phyloP scores from a whole-genome alignment of 768 basidiomycete species.

The Imleria badia region DNA sequence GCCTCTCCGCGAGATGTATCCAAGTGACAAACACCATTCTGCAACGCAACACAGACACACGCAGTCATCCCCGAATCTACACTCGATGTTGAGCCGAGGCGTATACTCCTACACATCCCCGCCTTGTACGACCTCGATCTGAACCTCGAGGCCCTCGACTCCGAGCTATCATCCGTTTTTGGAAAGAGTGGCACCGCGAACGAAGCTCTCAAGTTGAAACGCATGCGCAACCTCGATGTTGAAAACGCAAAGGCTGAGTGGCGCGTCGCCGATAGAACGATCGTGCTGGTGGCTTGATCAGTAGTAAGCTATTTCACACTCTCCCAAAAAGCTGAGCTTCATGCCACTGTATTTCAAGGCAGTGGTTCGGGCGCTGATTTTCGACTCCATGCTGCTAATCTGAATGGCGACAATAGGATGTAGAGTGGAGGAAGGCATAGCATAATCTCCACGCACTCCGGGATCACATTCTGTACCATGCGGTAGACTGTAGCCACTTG shows the following conservation, averaged over 20 bases:
- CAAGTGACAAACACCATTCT: neutral
- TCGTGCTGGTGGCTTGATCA: constrained; percentile 46
- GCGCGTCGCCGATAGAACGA: constrained; percentile 51
- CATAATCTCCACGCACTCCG: neutral
- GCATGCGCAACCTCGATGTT: constrained; percentile 57
- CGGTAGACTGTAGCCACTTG: neutral
- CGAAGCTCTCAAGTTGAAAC: constrained; percentile 51
- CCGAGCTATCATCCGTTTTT: constrained; percentile 42
- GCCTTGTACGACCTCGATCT: constrained; percentile 52
- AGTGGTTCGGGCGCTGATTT: constrained; percentile 1
- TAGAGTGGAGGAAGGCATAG: neutral
- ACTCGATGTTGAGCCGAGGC: constrained; percentile 65
- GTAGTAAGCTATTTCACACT: constrained; percentile 1
- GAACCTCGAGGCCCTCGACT: constrained; percentile 54
- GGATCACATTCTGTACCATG: neutral
- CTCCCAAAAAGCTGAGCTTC: neutral
- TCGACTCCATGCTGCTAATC: neutral
- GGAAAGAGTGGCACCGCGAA: constrained; percentile 14
- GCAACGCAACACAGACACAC: constrained; percentile 40
- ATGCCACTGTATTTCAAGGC: constrained; percentile 1
- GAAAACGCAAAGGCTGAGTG: constrained; percentile 68
- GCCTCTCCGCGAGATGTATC: constrained; percentile 2
- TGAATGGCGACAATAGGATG: neutral
- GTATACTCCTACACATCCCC: constrained; percentile 54
- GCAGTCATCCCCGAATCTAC: constrained; percentile 44